Conservation (phyloP, 108 stramenopile species). For the Nitzschia sp. region DNA sequence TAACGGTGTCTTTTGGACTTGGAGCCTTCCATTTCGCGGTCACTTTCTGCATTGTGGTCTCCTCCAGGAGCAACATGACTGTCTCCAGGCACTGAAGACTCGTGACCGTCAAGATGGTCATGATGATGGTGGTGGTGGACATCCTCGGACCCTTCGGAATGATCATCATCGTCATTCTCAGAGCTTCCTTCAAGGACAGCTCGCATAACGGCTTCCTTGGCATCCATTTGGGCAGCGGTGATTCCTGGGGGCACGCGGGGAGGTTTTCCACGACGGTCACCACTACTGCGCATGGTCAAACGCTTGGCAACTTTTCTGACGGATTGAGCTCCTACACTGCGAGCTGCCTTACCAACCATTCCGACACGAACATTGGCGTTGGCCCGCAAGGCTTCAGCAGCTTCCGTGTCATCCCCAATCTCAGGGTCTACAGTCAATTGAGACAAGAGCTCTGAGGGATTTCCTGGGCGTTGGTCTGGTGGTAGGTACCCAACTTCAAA, state of each 20-base stretch:
- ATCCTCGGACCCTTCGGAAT: background rate
- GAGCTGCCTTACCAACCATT: conserved; percentile 66
- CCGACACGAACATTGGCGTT: conserved; percentile 68
- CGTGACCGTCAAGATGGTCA: background rate
- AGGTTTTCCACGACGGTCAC: conserved; percentile 66
- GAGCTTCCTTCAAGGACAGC: conserved; percentile 10
- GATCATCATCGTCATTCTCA: background rate
- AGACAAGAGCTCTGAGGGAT: conserved; percentile 20
- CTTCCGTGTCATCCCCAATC: conserved; percentile 77
- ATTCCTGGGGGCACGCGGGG: conserved; percentile 57
- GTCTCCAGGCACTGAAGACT: background rate
- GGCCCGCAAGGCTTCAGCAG: conserved; percentile 74
- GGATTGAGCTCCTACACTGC: conserved; percentile 59
- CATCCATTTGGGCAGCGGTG: conserved; percentile 12
- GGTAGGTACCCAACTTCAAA: conserved; percentile 32
- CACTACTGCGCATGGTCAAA: conserved; percentile 45
- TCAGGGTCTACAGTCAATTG: conserved; percentile 32
- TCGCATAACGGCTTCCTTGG: background rate
- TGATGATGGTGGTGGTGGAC: background rate
- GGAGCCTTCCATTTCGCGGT: conserved; percentile 2
- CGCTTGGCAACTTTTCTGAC: conserved; percentile 64
- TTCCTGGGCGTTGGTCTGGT: conserved; percentile 34
- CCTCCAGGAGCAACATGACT: conserved; percentile 1
- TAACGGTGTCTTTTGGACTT: background rate
- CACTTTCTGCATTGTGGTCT: background rate